Base-by-base conservation (phyloP, 1,284 basidiomycete genomes). In the Boletus sp. region DNA sequence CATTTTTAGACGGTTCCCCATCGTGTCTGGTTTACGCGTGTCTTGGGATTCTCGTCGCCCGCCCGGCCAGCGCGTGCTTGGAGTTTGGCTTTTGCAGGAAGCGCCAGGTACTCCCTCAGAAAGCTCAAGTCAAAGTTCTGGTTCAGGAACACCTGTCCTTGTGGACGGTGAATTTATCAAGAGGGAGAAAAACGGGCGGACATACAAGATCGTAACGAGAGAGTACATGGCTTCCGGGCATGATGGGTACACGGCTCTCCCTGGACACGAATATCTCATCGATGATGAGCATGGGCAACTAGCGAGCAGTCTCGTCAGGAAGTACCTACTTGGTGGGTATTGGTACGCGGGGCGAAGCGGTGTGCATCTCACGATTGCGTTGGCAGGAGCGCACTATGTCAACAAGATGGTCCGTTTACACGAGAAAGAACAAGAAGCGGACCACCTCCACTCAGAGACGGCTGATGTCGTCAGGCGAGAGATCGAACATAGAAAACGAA, bases 201-300 rank as follows among this genome's bases (percentile, higher is more conserved):
- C 71, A 51, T 95, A 93, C 68, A 82, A 77, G 41, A 77, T 94
- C 19, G 81, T 93, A 13, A 88, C 87, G 5, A 70, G 88, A 52
- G 79, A 86, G 54, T 91, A 90, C 56, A 75, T 90, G 78, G 82
- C 84, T 4, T 70, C 81, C 53, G 85, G 86, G 0, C 84, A 91
- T 53, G 92, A 95, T 62, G 93, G 93, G 0, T 96, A 85, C 64
- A 69, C 73, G 1, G 75, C 84, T 0, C 72, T 96, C 33, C 82
- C 80, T 57, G 81, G 79, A 5, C 76, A 81, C 27, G 68, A 75
- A 48, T 84, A 84, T 57, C 75, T 94, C 29, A 77, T 95, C 17
- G 90, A 94, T 57, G 84, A 93, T 55, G 93, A 96, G 65, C 80
- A 79, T 46, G 93, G 93, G 0, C 79, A 86, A 56, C 73, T 91